phyloP scores from a whole-genome alignment of 2,329 filamentous ascomycete genomes.

The Trichoderma brevicompactum region DNA sequence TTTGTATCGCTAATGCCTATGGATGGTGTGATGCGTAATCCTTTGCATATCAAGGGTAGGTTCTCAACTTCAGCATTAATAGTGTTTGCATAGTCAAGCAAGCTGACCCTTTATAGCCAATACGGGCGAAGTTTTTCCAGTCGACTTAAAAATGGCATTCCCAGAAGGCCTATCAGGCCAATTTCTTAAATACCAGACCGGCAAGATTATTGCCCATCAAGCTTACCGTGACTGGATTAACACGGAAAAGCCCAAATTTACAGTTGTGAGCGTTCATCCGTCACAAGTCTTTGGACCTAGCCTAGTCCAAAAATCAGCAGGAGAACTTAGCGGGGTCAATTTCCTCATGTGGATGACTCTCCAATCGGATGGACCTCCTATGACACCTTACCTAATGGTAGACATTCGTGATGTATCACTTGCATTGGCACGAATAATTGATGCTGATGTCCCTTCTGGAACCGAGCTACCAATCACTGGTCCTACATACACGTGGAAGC shows the following conservation, averaged over 20 bases:
- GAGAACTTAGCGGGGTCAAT: conserved; percentile 35
- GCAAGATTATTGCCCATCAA: conserved; percentile 31
- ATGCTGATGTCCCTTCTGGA: conserved; percentile 4
- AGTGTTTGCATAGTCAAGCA: not conserved
- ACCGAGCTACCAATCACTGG: conserved; percentile 10
- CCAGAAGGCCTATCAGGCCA: conserved; percentile 15
- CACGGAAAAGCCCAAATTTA: conserved; percentile 26
- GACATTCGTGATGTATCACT: conserved; percentile 15
- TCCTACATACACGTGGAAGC: conserved; percentile 6
- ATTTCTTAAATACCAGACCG: conserved; percentile 30
- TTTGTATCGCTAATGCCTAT: conserved; percentile 29
- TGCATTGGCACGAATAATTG: not conserved
- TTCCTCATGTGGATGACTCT: conserved; percentile 14
- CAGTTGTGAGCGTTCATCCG: conserved; percentile 28
- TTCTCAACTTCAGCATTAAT: not conserved
- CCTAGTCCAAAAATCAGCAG: conserved; percentile 25
- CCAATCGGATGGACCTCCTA: conserved; percentile 9
- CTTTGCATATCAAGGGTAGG: conserved; percentile 24
- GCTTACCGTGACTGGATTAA: conserved; percentile 31
- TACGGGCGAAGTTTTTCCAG: not conserved
- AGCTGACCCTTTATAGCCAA: not conserved
- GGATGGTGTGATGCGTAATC: conserved; percentile 1
- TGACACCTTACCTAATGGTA: conserved; percentile 13
- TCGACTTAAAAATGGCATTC: conserved; percentile 18
- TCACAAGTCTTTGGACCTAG: conserved; percentile 30